Base-by-base conservation (phyloP, 2,329 filamentous ascomycete species). In the Cercospora brassicicola region DNA sequence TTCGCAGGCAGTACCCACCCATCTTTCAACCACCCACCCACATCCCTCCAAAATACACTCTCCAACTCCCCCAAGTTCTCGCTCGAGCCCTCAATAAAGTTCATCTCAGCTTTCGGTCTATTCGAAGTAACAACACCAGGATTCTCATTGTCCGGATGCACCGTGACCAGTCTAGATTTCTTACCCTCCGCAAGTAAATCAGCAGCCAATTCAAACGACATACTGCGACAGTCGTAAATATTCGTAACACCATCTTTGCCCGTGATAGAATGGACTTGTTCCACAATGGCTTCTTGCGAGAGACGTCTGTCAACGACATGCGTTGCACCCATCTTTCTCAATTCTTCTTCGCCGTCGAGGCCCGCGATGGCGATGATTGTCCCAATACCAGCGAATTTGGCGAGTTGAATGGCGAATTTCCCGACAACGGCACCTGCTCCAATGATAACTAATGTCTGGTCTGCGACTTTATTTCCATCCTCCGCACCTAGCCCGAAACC, bases 341-440 rank as follows among this genome's bases (percentile, higher is more conserved):
- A n/a, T 53, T 66, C 64, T 6, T 51, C 28, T 48, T 68, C 36
- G 11, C 45, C 26, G 4, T 62, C 39, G 8, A 59, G 36, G 18
- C 64, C 53, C 0, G 39, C 59, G 15, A 59, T 62, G 9, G 64
- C 59, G 36, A 66, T 56, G 30, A 65, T 65, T 5, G 20, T 26
- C 9, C 64, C 64, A 11, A 64, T 56, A 11, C 39, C 23, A 18
- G 64, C 67, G n/a, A 68, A 42, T 15, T 66, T 66, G 48, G 67
- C 64, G n/a, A 53, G 48, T 45, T 68, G 63, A 13, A 66, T 48
- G 20, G 59, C 60, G 13, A 55, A 62, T 36, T 65, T 68, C 7
- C 57, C 67, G 26, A 62, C 57, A 3, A 66, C 64, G 4, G 63
- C 45, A 15, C 64, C 67, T 5, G 57, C 67, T 4, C 64, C 59